These are phyloP conservation scores for Eremomyces bilateralis DNA, from an alignment of 495 filamentous ascomycete species.

Conservation along the genomic window DNA sequence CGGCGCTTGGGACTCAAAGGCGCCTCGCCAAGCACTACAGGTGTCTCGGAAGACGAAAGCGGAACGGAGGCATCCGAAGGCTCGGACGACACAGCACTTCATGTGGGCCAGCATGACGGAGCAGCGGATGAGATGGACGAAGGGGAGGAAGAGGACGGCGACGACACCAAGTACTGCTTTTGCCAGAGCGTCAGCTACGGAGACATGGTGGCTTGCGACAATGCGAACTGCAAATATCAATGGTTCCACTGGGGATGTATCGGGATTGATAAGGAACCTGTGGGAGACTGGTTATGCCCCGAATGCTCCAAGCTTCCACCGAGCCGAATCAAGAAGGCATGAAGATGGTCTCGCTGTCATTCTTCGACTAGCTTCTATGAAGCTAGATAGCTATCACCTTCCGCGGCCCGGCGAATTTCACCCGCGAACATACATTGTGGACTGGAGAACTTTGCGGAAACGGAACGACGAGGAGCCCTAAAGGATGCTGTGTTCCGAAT, in stretches of 20 bases:
- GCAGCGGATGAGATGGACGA: conserved; percentile 36
- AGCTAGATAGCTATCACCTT: too few relatives aligned
- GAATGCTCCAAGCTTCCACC: conserved; percentile 36
- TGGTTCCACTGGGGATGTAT: conserved; percentile 99
- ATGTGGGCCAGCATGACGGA: neutral
- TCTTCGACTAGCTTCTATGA: too few relatives aligned
- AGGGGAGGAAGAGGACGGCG: conserved; percentile 69
- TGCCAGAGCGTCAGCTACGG: conserved; percentile 87
- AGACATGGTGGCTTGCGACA: conserved; percentile 97
- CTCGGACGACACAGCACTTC: conserved; percentile 7
- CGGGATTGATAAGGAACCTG: conserved; percentile 67
- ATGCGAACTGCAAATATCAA: conserved; percentile 74
- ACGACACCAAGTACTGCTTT: conserved; percentile 76
- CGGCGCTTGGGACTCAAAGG: too few relatives aligned
- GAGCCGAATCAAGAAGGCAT: conserved; percentile 15
- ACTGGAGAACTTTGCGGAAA: too few relatives aligned
- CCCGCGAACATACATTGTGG: too few relatives aligned
- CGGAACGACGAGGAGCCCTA: too few relatives aligned
- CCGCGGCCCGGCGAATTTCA: too few relatives aligned
- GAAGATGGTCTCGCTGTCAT: too few relatives aligned
- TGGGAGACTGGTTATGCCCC: conserved; percentile 83
- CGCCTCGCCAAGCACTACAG: too few relatives aligned
- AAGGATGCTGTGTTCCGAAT: too few relatives aligned
- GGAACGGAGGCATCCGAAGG: conserved; percentile 8
- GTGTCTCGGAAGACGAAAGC: too few relatives aligned